A percentile compares a stretch with the other conserved stretches of the same genome.
Conservation (phyloP, 2,329 filamentous ascomycete genomes). For the Venturiaceae sp. region DNA sequence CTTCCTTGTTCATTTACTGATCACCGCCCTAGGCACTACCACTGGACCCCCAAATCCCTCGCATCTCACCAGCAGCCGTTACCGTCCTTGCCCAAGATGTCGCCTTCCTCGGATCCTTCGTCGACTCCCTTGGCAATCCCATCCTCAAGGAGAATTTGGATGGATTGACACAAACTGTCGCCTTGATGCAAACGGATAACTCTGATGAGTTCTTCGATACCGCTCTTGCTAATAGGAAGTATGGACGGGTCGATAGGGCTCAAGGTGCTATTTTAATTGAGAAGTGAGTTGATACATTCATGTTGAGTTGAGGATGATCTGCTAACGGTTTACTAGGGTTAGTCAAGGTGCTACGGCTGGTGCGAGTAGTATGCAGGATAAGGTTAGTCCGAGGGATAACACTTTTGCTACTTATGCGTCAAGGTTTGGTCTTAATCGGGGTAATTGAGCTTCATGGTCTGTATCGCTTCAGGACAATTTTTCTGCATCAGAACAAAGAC, state of each 20-base stretch:
- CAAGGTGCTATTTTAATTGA: slow-evolving; percentile 86
- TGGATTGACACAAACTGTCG: slow-evolving; percentile 86
- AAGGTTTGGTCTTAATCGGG: slow-evolving; percentile 19
- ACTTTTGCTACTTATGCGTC: slow-evolving; percentile 24
- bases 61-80: slow-evolving; percentile 82
- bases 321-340: slow-evolving; percentile 12
- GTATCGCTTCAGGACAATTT: too few species aligned
- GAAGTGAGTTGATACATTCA: slow-evolving; percentile 48
- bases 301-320: background rate
- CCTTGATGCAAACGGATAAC: slow-evolving; percentile 76
- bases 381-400: slow-evolving; percentile 18
- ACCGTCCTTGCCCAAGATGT: slow-evolving; percentile 74
- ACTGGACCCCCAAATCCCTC: slow-evolving; percentile 66
- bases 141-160: slow-evolving; percentile 84
- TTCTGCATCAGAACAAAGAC: too few species aligned
- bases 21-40: slow-evolving; percentile 49
- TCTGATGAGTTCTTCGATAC: slow-evolving; percentile 97
- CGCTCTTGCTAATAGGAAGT: slow-evolving; percentile 81
- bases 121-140: slow-evolving; percentile 76
- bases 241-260: slow-evolving; percentile 81
- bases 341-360: slow-evolving; percentile 24
- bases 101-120: slow-evolving; percentile 73
- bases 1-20: slow-evolving; percentile 12
- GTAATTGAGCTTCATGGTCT: too few species aligned
- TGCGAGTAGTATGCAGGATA: slow-evolving; percentile 19